Conservation (phyloP, 441 rosid species). For the Jatropha multifida region DNA sequence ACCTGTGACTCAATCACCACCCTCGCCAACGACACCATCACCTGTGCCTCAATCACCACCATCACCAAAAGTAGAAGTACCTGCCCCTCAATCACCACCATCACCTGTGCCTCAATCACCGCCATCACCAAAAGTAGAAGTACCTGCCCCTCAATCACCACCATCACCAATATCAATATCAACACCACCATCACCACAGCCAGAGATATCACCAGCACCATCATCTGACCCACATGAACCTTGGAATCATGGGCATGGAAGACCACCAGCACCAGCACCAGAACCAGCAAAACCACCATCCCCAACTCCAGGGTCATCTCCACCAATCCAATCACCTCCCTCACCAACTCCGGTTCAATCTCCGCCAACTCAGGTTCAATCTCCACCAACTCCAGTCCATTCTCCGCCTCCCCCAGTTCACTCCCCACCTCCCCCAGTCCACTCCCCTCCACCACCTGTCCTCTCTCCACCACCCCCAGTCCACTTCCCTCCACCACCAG, state of each 20-base stretch:
- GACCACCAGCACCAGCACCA: background rate
- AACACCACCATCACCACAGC: slow-evolving; percentile 6
- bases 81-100: background rate
- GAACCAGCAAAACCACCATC: slow-evolving; percentile 20
- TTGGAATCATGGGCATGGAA: slow-evolving; percentile 5
- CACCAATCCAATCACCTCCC: slow-evolving; percentile 27
- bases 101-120: slow-evolving; percentile 11
- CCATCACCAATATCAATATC: background rate
- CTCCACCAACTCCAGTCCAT: slow-evolving; percentile 18
- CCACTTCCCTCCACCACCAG: slow-evolving; percentile 30
- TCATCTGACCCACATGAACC: slow-evolving; percentile 17
- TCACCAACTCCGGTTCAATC: slow-evolving; percentile 19
- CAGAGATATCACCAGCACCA: slow-evolving; percentile 13
- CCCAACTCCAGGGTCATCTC: slow-evolving; percentile 23
- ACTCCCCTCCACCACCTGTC: no score
- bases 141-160: background rate
- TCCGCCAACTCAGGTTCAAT: slow-evolving; percentile 7
- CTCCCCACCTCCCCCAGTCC: no score
- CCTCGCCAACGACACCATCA: slow-evolving; percentile 1
- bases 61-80: background rate
- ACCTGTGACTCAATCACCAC: slow-evolving; percentile 9
- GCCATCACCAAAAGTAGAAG: background rate
- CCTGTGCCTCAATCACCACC: background rate
- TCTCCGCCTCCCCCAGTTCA: no score
- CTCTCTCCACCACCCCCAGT: slow-evolving; percentile 22